phyloP scores from a whole-genome alignment of 345 rosid species.

The Excoecaria agallocha region DNA sequence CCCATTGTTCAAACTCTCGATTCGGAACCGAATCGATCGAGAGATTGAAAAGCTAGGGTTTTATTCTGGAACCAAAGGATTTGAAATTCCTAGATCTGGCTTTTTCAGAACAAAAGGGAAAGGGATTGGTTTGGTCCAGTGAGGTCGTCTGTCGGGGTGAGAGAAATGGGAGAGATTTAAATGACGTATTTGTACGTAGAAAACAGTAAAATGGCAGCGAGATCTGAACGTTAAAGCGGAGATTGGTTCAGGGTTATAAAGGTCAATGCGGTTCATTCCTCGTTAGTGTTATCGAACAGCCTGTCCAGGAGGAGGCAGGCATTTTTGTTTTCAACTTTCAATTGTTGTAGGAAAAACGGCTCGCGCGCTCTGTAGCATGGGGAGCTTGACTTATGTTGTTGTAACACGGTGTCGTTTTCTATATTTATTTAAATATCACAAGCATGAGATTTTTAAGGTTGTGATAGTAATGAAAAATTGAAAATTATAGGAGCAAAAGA shows the following conservation, averaged over 20 bases:
- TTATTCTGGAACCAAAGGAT: background rate
- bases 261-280: background rate
- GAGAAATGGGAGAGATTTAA: background rate
- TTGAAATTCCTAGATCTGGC: conserved; percentile 15
- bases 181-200: conserved; percentile 3
- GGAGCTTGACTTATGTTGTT: no score
- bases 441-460: no score
- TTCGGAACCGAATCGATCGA: conserved; percentile 29
- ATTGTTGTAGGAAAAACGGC: no score
- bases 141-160: conserved; percentile 9
- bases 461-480: no score
- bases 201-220: background rate
- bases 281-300: conserved; percentile 7
- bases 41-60: conserved; percentile 27
- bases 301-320: conserved; percentile 2
- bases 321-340: background rate
- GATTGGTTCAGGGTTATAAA: background rate
- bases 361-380: no score
- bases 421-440: no score
- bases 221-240: background rate
- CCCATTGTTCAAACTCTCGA: conserved; percentile 57
- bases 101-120: background rate
- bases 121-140: background rate
- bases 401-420: no score
- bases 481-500: no score